Percentiles rank a stretch among this genome's conserved stretches.
These are phyloP conservation scores for Aspergillus bombycis DNA, from an alignment of 2,329 filamentous ascomycete species.

Conservation along the genomic window DNA sequence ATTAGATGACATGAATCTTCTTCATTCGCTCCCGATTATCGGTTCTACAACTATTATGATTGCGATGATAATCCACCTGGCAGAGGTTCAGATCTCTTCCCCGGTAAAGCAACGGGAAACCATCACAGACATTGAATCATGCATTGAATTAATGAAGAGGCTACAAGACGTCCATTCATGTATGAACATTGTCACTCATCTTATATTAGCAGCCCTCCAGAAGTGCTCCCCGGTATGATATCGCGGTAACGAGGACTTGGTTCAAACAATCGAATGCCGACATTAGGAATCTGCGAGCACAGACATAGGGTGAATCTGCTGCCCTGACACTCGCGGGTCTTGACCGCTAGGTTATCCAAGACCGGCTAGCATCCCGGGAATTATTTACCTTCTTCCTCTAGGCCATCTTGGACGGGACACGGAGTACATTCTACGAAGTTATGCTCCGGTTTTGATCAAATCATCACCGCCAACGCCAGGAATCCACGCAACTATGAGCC, in stretches of 20 bases:
- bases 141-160: background rate
- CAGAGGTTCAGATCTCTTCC: background rate
- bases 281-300: background rate
- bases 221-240: background rate
- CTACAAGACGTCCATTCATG: background rate
- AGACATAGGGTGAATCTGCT: too few relatives aligned
- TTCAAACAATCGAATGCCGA: background rate
- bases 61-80: conserved; percentile 3
- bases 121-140: background rate
- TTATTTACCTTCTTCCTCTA: background rate
- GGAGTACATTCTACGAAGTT: background rate
- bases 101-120: background rate
- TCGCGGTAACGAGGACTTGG: background rate
- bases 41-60: background rate
- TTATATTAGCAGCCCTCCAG: background rate
- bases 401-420: background rate
- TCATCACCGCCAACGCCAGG: background rate
- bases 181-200: background rate
- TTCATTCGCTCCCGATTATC: background rate
- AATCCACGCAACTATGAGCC: background rate
- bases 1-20: background rate
- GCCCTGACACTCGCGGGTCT: background rate
- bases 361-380: background rate
- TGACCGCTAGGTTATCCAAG: background rate
- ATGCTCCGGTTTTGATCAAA: background rate